Evolutionary conservation across 1,139 yeast species (phyloP).

Genomic region (Candida labiduridarum): DNA sequence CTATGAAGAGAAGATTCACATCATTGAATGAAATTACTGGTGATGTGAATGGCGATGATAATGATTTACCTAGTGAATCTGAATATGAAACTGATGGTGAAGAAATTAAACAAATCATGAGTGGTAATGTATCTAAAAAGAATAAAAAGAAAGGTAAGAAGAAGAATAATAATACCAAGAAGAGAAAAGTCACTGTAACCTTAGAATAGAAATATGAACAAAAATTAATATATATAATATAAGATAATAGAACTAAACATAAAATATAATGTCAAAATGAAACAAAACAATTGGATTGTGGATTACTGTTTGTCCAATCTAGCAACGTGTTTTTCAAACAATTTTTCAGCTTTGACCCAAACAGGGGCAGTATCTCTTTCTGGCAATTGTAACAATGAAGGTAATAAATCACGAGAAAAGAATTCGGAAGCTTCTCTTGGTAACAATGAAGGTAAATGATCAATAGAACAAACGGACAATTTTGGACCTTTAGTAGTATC

Average conservation of each 20-base stretch:
- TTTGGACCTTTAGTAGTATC: constrained; percentile 79
- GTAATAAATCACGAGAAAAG: constrained; percentile 82
- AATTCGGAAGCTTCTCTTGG: constrained; percentile 97
- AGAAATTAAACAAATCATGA: constrained; percentile 49
- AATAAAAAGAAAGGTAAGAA: constrained; percentile 41
- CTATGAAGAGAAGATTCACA: constrained; percentile 67
- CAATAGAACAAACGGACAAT: constrained; percentile 91
- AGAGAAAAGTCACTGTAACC: constrained; percentile 53
- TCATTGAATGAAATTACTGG: constrained; percentile 33
- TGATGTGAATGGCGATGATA: constrained; percentile 20
- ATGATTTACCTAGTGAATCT: constrained; percentile 51
- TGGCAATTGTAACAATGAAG: constrained; percentile 83
- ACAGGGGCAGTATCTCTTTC: constrained; percentile 81
- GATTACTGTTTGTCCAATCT: constrained; percentile 39
- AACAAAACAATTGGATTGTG: not conserved
- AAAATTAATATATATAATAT: not conserved
- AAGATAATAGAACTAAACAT: constrained; percentile 1
- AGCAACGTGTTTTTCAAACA: constrained; percentile 81
- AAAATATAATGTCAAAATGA: not conserved
- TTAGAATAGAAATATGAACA: constrained; percentile 37
- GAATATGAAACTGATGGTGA: constrained; percentile 69
- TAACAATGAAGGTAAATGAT: constrained; percentile 90
- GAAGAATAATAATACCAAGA: constrained; percentile 37
- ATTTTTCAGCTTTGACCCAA: constrained; percentile 85
- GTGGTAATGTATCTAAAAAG: constrained; percentile 44